Percentiles rank a stretch among this genome's conserved stretches.
Conservation (phyloP, 2,329 filamentous ascomycete genomes). For the Apiospora rasikravindrae region DNA sequence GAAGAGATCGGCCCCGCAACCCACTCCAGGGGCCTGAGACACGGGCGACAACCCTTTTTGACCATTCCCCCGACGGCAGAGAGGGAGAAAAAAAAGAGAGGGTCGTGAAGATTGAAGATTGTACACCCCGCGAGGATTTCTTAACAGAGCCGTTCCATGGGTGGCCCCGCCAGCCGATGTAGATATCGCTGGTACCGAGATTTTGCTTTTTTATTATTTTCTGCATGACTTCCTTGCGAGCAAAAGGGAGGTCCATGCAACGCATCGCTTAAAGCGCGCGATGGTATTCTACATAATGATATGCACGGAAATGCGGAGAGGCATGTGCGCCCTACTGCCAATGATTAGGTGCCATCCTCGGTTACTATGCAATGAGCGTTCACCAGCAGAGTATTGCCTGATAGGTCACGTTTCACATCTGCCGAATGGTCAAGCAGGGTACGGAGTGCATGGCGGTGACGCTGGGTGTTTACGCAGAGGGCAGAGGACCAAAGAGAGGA, state of each 20-base stretch:
- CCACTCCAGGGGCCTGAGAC: conserved; percentile 21
- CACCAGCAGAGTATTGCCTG: background rate
- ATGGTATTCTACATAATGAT: background rate
- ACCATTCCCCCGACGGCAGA: conserved; percentile 26
- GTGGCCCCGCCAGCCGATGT: background rate
- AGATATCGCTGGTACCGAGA: background rate
- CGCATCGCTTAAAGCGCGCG: conserved; percentile 6
- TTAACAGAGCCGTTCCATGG: conserved; percentile 2
- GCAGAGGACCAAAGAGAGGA: background rate
- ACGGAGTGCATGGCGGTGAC: background rate
- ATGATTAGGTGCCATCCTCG: background rate
- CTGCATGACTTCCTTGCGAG: background rate
- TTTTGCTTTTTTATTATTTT: background rate
- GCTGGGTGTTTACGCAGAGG: background rate
- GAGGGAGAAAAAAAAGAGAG: background rate
- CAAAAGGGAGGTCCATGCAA: conserved; percentile 1
- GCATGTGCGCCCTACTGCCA: background rate
- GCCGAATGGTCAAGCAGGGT: background rate
- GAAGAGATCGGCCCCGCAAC: conserved; percentile 36
- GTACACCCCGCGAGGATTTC: conserved; percentile 1
- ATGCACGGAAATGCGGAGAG: conserved; percentile 13
- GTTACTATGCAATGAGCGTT: background rate
- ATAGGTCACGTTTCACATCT: conserved; percentile 11
- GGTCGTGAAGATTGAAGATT: background rate
- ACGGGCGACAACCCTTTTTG: conserved; percentile 7